Base-by-base conservation (phyloP, 2,329 filamentous ascomycete genomes). In the Diaporthe humulicola region DNA sequence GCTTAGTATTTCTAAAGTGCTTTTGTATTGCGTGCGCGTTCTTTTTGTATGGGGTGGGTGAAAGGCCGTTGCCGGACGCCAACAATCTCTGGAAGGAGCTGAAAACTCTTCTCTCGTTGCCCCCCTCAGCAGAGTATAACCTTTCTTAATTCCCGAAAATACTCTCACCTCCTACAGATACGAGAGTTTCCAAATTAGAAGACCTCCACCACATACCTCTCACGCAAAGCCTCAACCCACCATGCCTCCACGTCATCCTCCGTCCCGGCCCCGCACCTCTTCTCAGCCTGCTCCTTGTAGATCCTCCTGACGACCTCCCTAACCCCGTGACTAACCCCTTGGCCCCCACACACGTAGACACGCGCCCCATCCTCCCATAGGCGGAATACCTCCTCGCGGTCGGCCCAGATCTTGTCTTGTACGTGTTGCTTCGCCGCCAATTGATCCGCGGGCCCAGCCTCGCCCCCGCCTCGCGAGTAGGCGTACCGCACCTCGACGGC, bases 261-360 rank as follows among this genome's bases (percentile, higher is more conserved):
- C 42, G 45, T 38, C 70, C 40, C 61, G 5, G 5, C 14, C 28
- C 70, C 57, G 22, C 42, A 64, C 30, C 57, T 50, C 30, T n/a
- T 40, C 28, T 72, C 57, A 25, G 57, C 45, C 28, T 64, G 56
- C 42, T 72, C 70, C 38, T 33, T 52, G 42, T 72, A 72, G 19
- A 72, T 61, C 3, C 28, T 42, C 45, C 61, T 33, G 22, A 64
- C 22, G 19, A 54, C 33, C 30, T 72, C 57, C 33, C 70, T 60
- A 12, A 72, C 45, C 22, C 70, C 40, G 33, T 64, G 33, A 42
- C 45, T 64, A 10, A 72, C 42, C 0, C 28, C 22, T 14, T 42
- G 40, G 57, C 77, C 76, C 15, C 77, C 77, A 36, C 77, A 78
- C 9, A 78, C 71, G 28, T 74, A 67, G 22, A 78, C 74, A 57